Percentiles rank a stretch among this genome's conserved stretches.
Evolutionary conservation across 1,139 yeast genomes (phyloP).

Genomic region (Eremothecium coryli): DNA sequence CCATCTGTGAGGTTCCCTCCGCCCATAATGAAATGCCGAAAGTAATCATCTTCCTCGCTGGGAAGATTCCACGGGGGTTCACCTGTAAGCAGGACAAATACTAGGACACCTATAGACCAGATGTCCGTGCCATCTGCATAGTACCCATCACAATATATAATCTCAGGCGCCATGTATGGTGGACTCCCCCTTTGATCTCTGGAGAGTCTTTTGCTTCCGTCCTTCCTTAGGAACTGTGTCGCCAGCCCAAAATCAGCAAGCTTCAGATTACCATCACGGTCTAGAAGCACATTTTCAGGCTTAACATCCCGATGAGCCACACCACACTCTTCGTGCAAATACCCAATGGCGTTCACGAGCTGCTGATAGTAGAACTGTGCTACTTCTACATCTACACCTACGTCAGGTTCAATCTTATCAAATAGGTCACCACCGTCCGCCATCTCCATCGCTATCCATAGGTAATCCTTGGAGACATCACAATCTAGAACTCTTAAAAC

Average conservation of each 20-base stretch:
- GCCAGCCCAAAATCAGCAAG: constrained; percentile 65
- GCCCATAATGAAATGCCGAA: constrained; percentile 33
- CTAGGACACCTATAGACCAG: constrained; percentile 58
- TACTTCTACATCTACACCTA: constrained; percentile 55
- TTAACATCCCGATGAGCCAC: constrained; percentile 85
- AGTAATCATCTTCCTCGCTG: constrained; percentile 40
- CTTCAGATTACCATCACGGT: constrained; percentile 53
- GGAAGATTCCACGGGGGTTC: constrained; percentile 64
- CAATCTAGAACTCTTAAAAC: constrained; percentile 44
- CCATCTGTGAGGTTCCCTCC: constrained; percentile 38
- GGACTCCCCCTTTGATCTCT: constrained; percentile 57
- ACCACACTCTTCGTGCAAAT: constrained; percentile 53
- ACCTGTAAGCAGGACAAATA: constrained; percentile 52
- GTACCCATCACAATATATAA: constrained; percentile 37
- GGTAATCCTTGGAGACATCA: constrained; percentile 44
- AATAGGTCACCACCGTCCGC: constrained; percentile 66
- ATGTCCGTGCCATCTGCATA: constrained; percentile 48
- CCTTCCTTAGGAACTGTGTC: constrained; percentile 43
- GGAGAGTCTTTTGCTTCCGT: constrained; percentile 50
- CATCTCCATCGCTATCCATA: constrained; percentile 56
- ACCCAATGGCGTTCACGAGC: constrained; percentile 45
- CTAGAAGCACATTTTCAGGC: constrained; percentile 81
- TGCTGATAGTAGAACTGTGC: constrained; percentile 63
- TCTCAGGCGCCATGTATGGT: constrained; percentile 68
- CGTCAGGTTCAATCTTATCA: constrained; percentile 66